Base-by-base conservation (phyloP, 2,329 filamentous ascomycete genomes). In the Aspergillus texensis region DNA sequence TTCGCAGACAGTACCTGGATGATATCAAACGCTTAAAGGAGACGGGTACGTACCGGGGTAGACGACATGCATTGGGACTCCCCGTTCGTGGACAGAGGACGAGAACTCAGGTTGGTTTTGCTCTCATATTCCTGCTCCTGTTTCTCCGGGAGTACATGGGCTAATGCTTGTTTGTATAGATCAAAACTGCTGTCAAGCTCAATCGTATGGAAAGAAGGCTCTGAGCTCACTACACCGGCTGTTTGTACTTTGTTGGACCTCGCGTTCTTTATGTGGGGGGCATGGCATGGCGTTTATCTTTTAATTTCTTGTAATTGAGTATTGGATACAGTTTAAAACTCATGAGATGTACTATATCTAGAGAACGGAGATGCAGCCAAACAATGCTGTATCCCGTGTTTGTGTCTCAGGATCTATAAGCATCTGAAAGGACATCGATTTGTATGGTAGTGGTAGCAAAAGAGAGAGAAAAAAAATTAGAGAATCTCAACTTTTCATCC, bases 61-160 rank as follows among this genome's bases (percentile, higher is more conserved):
- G 91, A 77, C 84, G 95, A 69, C 95, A 99, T 83, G 94, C 94
- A 62, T 94, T 98, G 90, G 88, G 90, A 65, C 80, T 98, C 81
- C 95, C 95, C 4, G 94, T 95, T 60, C 87, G 95, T 70, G 95
- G 95, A 70, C 95, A 99, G 81, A 88, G 86, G 72, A 98, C 95
- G 64, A 89, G 92, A 76, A 92, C 83, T 75, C 94, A 91, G 83
- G 86, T 88, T 72, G 64, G 76, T 74, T 52, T 32, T 52, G 9
- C 48, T 52, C 28, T 6, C 28, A 32, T 26, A 59, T 69, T 56
- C 52, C 3, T 34, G 10, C 48, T 26, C n/a, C 6, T 46, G 50
- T 57, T 39, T 32, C n/a, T 43, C 19, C 11, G 21, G 34, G 34
- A 39, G 21, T 59, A 62, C 2, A 32, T 12, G 28, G 4, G 19